phyloP scores from a whole-genome alignment of 441 rosid species.

The Pelargonium fulgidum region DNA sequence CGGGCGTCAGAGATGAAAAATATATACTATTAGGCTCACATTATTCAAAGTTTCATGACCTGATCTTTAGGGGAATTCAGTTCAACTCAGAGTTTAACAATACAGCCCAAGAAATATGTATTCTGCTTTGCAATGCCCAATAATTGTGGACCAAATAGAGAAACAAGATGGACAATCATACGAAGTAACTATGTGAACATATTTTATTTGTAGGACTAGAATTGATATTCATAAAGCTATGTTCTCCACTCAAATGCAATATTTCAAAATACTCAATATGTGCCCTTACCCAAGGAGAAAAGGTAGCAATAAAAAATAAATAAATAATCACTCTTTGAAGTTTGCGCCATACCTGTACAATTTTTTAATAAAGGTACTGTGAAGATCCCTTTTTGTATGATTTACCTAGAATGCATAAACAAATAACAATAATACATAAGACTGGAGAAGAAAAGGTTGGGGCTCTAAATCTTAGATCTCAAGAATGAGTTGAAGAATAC shows the following conservation, averaged over 20 bases:
- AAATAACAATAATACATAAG: not conserved
- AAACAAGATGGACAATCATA: not conserved
- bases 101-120: not conserved
- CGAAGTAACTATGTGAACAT: not conserved
- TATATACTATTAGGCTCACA: not conserved
- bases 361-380: slow-evolving; percentile 27
- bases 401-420: slow-evolving; percentile 28
- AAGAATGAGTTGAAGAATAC: slow-evolving; percentile 6
- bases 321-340: not conserved
- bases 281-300: not conserved
- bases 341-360: slow-evolving; percentile 25
- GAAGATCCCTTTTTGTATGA: slow-evolving; percentile 34
- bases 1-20: slow-evolving; percentile 2
- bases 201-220: not conserved
- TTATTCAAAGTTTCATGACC: not conserved
- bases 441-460: not conserved
- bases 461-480: not conserved
- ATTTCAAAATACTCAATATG: not conserved
- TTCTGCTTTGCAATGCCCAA: not conserved
- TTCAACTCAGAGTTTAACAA: not conserved
- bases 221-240: not conserved
- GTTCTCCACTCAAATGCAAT: not conserved
- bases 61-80: not conserved
- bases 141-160: not conserved
- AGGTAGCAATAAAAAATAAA: not conserved